phyloP scores from a whole-genome alignment of 768 basidiomycete species.

The Sarcodon aspratus region DNA sequence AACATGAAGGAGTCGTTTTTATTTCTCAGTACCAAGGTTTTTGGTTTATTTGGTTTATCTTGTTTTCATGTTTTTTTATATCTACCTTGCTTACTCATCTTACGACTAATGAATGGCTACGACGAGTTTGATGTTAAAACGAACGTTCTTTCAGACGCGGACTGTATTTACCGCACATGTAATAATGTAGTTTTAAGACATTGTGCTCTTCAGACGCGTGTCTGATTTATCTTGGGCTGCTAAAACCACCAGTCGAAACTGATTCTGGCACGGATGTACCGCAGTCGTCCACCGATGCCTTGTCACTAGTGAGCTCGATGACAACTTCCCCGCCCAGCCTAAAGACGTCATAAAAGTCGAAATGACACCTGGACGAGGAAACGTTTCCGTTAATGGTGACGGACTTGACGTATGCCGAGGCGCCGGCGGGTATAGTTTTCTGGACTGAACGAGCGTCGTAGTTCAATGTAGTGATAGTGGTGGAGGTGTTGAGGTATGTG shows the following conservation, averaged over 20 bases:
- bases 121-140: no score
- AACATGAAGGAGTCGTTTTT: no score
- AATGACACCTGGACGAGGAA: constrained; percentile 42
- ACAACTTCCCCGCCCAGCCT: constrained; percentile 49
- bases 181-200: no score
- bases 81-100: no score
- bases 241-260: constrained; percentile 53
- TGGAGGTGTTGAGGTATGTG: constrained; percentile 46
- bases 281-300: constrained; percentile 39
- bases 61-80: no score
- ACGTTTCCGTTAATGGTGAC: constrained; percentile 45
- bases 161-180: no score
- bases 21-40: no score
- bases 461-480: constrained; percentile 46
- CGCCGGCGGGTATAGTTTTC: constrained; percentile 42
- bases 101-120: no score
- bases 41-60: no score
- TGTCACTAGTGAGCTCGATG: constrained; percentile 52
- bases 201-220: no score
- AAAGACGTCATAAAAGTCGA: constrained; percentile 65
- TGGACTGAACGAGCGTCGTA: constrained; percentile 47
- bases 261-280: constrained; percentile 44
- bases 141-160: no score
- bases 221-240: no score
- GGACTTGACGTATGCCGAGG: constrained; percentile 51